Percentiles rank a stretch among this genome's conserved stretches.
phyloP scores from a whole-genome alignment of 2,329 filamentous ascomycete genomes.

The Gyromitra esculenta region DNA sequence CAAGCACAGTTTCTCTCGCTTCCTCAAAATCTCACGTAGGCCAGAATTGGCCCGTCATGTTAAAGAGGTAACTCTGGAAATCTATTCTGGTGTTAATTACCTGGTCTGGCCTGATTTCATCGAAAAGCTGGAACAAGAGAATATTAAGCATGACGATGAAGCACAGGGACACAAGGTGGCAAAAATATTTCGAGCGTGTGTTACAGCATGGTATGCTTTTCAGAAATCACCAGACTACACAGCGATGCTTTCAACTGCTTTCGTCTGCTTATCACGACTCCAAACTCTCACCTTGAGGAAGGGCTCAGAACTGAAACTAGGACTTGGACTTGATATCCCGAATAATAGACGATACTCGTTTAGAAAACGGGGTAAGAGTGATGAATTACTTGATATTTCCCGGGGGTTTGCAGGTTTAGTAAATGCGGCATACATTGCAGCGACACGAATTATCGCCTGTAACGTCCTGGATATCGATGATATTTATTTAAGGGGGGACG shows the following conservation, averaged over 20 bases:
- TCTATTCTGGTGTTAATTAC: not conserved
- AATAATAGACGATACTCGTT: not conserved
- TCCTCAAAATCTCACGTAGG: not conserved
- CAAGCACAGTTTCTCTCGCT: not conserved
- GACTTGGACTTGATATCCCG: too few species aligned
- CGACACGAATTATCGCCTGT: not conserved
- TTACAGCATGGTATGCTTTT: constrained; percentile 2
- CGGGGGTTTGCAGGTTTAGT: not conserved
- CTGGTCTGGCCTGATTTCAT: constrained; percentile 7
- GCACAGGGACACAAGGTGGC: not conserved
- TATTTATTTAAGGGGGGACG: too few species aligned
- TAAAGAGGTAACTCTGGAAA: not conserved
- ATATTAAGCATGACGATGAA: not conserved
- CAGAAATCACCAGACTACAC: constrained; percentile 3
- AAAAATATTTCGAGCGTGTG: not conserved
- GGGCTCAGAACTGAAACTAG: not conserved
- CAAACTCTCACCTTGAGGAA: not conserved
- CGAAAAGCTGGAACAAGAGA: not conserved
- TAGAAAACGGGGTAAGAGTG: not conserved
- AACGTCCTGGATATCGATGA: not conserved
- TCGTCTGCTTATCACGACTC: not conserved
- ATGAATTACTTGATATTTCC: not conserved
- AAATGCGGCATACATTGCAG: constrained; percentile 3
- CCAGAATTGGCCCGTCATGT: constrained; percentile 8
- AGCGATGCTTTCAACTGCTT: not conserved